Conservation (phyloP, 2,329 filamentous ascomycete species). For the Venturia carpophila region DNA sequence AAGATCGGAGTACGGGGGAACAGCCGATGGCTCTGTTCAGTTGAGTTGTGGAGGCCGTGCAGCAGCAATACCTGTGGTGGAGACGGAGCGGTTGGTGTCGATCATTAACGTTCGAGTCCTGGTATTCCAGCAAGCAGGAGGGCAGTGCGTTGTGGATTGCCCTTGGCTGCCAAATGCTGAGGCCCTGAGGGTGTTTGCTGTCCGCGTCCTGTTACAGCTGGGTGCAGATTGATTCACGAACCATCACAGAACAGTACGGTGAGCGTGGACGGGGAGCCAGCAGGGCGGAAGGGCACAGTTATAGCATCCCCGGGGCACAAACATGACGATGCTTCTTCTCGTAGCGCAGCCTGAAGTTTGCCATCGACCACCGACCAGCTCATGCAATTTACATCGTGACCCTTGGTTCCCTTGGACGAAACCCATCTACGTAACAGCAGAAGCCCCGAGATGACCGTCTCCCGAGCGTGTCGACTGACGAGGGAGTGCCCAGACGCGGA, state of each 20-base stretch:
- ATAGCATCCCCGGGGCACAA: not conserved
- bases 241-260: too few relatives aligned
- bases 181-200: slow-evolving; percentile 7
- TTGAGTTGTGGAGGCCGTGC: not conserved
- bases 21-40: not conserved
- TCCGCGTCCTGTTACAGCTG: not conserved
- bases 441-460: not conserved
- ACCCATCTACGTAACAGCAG: not conserved
- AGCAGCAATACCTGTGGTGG: slow-evolving; percentile 2
- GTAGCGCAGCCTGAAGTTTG: not conserved
- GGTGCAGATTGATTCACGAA: not conserved
- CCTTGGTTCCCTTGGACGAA: not conserved
- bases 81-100: not conserved
- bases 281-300: too few relatives aligned
- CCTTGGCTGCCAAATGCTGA: slow-evolving; percentile 8
- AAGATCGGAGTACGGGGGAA: not conserved
- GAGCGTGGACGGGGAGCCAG: too few relatives aligned
- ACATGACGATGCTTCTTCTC: slow-evolving; percentile 1
- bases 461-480: not conserved
- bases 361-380: not conserved
- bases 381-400: slow-evolving; percentile 5
- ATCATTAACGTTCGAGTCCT: not conserved
- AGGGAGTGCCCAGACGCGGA: not conserved
- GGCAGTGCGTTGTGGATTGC: not conserved
- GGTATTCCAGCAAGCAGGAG: not conserved